Conservation (phyloP, 371 early-diverging fungal species). For the Lichtheimia ornata region DNA sequence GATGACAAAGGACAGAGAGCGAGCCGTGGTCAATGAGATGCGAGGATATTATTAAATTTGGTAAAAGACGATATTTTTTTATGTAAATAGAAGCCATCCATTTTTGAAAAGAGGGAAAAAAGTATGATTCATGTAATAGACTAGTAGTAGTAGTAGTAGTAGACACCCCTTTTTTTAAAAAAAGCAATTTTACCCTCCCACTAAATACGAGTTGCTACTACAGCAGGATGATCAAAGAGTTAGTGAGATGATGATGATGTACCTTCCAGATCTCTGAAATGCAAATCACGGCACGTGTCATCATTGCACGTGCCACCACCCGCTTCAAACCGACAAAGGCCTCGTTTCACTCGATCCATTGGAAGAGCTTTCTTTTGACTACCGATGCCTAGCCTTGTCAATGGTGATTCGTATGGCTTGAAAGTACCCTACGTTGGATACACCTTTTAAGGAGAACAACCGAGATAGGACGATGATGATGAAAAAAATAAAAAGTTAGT, state of each 20-base stretch:
- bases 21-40: constrained; percentile 68
- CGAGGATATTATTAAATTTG: constrained; percentile 30
- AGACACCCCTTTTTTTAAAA: too few species aligned
- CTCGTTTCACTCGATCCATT: constrained; percentile 5
- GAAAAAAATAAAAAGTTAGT: too few species aligned
- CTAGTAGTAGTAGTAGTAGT: too few species aligned
- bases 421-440: constrained; percentile 15
- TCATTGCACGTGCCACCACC: constrained; percentile 31
- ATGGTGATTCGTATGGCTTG: constrained; percentile 19
- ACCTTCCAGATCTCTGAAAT: constrained; percentile 27
- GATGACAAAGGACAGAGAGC: constrained; percentile 75
- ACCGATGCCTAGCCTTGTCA: constrained; percentile 8
- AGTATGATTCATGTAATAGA: too few species aligned
- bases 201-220: background rate
- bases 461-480: too few species aligned
- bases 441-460: too few species aligned
- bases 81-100: background rate
- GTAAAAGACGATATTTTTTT: background rate
- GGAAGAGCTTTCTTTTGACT: background rate
- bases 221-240: constrained; percentile 1
- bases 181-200: too few species aligned
- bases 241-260: background rate
- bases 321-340: constrained; percentile 21
- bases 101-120: background rate
- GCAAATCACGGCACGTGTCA: constrained; percentile 24